Conservation (phyloP, 1,284 basidiomycete genomes). For the Cerrena zonata region DNA sequence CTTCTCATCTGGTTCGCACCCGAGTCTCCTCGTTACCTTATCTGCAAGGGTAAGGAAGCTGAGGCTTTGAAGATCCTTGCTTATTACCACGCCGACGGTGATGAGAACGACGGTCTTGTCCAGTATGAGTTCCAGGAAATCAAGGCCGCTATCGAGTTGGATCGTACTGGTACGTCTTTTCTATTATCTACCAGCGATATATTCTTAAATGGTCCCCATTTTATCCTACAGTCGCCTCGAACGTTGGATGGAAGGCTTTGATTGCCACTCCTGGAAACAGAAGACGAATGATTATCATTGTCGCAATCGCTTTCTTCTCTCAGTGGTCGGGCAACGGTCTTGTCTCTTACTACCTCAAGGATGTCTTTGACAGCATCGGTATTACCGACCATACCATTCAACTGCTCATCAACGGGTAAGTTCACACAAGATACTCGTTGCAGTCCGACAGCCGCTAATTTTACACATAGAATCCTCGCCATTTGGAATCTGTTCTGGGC, state of each 20-base stretch:
- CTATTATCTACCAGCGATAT: neutral
- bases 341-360: slow-evolving; percentile 68
- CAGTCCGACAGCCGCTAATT: no score
- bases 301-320: slow-evolving; percentile 65
- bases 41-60: slow-evolving; percentile 58
- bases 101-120: slow-evolving; percentile 65
- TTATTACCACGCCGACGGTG: slow-evolving; percentile 71
- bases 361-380: slow-evolving; percentile 64
- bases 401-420: slow-evolving; percentile 39
- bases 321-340: slow-evolving; percentile 74
- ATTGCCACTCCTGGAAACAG: slow-evolving; percentile 56
- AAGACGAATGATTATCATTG: slow-evolving; percentile 61
- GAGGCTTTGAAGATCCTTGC: slow-evolving; percentile 60
- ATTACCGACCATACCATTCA: slow-evolving; percentile 57
- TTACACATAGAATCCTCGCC: no score
- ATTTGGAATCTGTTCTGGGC: slow-evolving; percentile 73
- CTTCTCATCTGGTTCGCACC: slow-evolving; percentile 55
- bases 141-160: slow-evolving; percentile 64
- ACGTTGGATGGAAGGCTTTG: slow-evolving; percentile 57
- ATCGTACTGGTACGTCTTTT: slow-evolving; percentile 35
- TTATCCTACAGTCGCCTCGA: slow-evolving; percentile 38
- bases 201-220: neutral
- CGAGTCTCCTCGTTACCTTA: slow-evolving; percentile 68
- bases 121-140: slow-evolving; percentile 73
- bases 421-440: slow-evolving; percentile 30